Conservation (phyloP, 441 rosid species). For the Pelargonium citronellum region DNA sequence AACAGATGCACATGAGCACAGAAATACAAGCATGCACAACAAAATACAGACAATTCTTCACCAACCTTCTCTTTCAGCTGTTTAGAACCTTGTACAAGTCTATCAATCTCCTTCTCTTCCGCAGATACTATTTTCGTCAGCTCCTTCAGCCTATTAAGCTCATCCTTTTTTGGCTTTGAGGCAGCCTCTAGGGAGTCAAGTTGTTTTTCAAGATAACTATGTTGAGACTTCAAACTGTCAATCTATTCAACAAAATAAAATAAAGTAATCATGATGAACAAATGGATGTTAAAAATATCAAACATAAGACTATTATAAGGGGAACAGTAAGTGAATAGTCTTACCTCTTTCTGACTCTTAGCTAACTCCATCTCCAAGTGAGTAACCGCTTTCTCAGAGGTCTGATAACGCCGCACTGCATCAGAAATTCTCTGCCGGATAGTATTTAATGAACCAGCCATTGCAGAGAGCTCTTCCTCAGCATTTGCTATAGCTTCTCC, state of each 20-base stretch:
- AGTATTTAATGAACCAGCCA: conserved; percentile 46
- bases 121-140: conserved; percentile 47
- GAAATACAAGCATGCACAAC: background rate
- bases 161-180: conserved; percentile 68
- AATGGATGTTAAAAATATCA: conserved; percentile 12
- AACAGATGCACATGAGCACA: background rate
- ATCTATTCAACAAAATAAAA: conserved; percentile 38
- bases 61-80: conserved; percentile 71
- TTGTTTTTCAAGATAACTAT: conserved; percentile 63
- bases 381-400: conserved; percentile 57
- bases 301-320: conserved; percentile 14
- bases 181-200: conserved; percentile 76
- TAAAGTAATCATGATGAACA: conserved; percentile 15
- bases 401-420: conserved; percentile 56
- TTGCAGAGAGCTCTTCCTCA: conserved; percentile 59
- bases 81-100: conserved; percentile 63
- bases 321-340: conserved; percentile 3
- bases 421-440: conserved; percentile 55
- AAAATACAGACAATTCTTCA: conserved; percentile 14
- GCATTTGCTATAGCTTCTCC: conserved; percentile 57
- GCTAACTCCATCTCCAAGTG: conserved; percentile 81
- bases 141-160: conserved; percentile 55
- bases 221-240: conserved; percentile 72
- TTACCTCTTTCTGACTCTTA: conserved; percentile 82
- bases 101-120: conserved; percentile 71